Percentiles rank a stretch among this genome's conserved stretches.
Evolutionary conservation across 495 filamentous ascomycete genomes (phyloP).

Genomic region (Aspergillus egyptiacus): DNA sequence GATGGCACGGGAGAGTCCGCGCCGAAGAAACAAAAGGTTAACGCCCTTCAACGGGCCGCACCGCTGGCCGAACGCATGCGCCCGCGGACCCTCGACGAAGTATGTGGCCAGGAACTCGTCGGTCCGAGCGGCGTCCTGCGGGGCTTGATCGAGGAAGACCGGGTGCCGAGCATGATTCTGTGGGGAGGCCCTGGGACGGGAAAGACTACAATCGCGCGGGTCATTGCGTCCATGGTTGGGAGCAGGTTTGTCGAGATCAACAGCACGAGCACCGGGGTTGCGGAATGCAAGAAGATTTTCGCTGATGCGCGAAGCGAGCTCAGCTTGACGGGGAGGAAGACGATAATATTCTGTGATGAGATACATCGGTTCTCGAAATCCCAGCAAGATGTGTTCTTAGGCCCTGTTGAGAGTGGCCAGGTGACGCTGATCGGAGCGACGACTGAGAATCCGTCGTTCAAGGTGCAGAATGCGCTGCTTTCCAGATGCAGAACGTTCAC

Average conservation of each 20-base stretch:
- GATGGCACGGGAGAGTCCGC: constrained; percentile 28
- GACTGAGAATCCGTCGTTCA: constrained; percentile 95
- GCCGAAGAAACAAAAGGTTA: constrained; percentile 57
- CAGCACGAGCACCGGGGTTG: constrained; percentile 85
- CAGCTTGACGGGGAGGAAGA: constrained; percentile 75
- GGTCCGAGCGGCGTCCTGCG: constrained; percentile 77
- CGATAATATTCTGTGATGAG: constrained; percentile 97
- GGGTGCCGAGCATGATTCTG: constrained; percentile 89
- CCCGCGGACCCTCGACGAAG: constrained; percentile 73
- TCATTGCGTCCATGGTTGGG: constrained; percentile 74
- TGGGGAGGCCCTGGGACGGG: constrained; percentile 92
- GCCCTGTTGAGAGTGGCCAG: constrained; percentile 84
- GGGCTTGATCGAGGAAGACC: constrained; percentile 80
- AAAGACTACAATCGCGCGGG: constrained; percentile 95
- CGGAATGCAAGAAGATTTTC: constrained; percentile 92
- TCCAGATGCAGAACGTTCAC: constrained; percentile 90
- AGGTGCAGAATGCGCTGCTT: constrained; percentile 80
- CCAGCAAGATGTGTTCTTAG: constrained; percentile 93
- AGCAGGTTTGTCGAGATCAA: constrained; percentile 94
- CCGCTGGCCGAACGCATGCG: constrained; percentile 94
- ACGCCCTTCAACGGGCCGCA: constrained; percentile 58
- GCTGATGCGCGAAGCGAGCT: constrained; percentile 78
- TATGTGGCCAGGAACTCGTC: constrained; percentile 88
- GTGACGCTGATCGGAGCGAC: constrained; percentile 93
- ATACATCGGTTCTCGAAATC: constrained; percentile 91